Evolutionary conservation across 371 early-diverging fungal genomes (phyloP).

Genomic region (Apophysomyces trapeziformis): DNA sequence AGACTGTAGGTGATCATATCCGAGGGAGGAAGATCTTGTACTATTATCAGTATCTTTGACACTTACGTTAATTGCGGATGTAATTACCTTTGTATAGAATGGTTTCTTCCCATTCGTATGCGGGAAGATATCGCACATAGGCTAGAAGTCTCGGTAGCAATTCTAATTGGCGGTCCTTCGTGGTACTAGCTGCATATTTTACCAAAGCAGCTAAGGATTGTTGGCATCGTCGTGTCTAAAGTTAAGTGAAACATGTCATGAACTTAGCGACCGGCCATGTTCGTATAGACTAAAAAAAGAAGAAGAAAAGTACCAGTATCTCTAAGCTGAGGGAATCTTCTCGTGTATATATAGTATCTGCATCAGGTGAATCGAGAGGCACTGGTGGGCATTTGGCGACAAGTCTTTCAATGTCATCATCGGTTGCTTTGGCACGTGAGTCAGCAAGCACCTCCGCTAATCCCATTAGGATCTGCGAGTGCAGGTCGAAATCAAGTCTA

Average conservation of each 20-base stretch:
- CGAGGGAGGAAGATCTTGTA: slow-evolving; percentile 28
- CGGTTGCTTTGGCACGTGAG: slow-evolving; percentile 39
- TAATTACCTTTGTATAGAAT: slow-evolving; percentile 36
- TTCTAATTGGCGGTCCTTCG: slow-evolving; percentile 36
- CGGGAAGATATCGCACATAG: slow-evolving; percentile 40
- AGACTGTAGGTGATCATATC: slow-evolving; percentile 50
- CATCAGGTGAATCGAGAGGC: slow-evolving; percentile 24
- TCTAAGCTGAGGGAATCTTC: slow-evolving; percentile 17
- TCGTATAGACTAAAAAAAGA: no score
- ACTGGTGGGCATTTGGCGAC: slow-evolving; percentile 42
- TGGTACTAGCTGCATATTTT: slow-evolving; percentile 41
- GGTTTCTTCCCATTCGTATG: slow-evolving; percentile 39
- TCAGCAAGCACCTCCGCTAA: slow-evolving; percentile 60
- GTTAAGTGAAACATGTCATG: not conserved
- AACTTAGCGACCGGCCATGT: not conserved
- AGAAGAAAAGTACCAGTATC: slow-evolving; percentile 29
- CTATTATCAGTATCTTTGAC: not conserved
- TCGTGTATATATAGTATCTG: slow-evolving; percentile 24
- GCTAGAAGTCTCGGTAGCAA: slow-evolving; percentile 42
- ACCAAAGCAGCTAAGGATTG: slow-evolving; percentile 50
- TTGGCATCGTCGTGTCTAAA: slow-evolving; percentile 46
- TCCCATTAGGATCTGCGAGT: slow-evolving; percentile 65
- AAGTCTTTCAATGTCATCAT: slow-evolving; percentile 39
- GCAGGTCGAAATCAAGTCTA: slow-evolving; percentile 49
- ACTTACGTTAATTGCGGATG: not conserved